phyloP scores from a whole-genome alignment of 805 yeast genomes.

The Metschnikowia reukaufii region DNA sequence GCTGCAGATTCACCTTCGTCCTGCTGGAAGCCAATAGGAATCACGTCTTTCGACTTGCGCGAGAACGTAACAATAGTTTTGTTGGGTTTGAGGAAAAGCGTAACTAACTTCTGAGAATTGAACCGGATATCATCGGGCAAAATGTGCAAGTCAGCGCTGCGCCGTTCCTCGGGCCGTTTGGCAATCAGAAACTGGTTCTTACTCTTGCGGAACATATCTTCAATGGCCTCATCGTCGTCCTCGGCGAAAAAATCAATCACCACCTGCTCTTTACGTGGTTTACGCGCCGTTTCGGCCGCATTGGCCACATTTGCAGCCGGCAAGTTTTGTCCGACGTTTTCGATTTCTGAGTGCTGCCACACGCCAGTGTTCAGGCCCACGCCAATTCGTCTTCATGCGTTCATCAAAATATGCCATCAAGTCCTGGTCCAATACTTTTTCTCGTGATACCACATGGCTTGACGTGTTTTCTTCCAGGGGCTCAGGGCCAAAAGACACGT shows the following conservation, averaged over 20 bases:
- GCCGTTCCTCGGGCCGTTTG: conserved; percentile 33
- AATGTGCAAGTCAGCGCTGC: conserved; percentile 37
- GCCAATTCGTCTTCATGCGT: conserved; percentile 70
- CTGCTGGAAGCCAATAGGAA: neutral
- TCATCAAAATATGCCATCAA: conserved; percentile 81
- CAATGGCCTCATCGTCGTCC: conserved; percentile 29
- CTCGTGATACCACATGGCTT: conserved; percentile 3
- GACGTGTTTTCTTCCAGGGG: conserved; percentile 1
- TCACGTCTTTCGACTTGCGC: neutral
- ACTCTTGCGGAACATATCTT: conserved; percentile 35
- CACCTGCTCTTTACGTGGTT: conserved; percentile 25
- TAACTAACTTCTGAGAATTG: conserved; percentile 64
- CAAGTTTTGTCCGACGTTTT: conserved; percentile 22
- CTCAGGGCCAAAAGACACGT: neutral
- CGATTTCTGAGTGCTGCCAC: conserved; percentile 48
- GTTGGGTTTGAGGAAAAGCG: conserved; percentile 67
- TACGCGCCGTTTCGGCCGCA: conserved; percentile 13
- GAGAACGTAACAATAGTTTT: conserved; percentile 36
- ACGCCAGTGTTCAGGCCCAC: conserved; percentile 93
- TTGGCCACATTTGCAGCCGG: conserved; percentile 4
- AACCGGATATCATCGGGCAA: conserved; percentile 76
- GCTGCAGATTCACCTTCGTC: conserved; percentile 19
- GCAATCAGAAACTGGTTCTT: conserved; percentile 23
- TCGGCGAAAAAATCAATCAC: conserved; percentile 35
- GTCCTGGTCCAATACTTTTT: conserved; percentile 52